phyloP scores from a whole-genome alignment of 371 early-diverging fungal species.

The Rhizopus arrhizus region DNA sequence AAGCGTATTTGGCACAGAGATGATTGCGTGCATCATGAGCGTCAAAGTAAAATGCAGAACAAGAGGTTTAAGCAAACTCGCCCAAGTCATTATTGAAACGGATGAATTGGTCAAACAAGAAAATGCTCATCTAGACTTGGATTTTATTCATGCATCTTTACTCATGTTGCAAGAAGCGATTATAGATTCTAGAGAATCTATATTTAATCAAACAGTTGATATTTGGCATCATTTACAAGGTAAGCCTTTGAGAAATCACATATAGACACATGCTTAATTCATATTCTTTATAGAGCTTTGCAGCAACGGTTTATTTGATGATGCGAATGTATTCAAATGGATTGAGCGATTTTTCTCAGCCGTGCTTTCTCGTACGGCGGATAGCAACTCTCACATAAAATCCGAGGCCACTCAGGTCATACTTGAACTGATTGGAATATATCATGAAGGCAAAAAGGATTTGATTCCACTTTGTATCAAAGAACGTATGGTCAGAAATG shows the following conservation, averaged over 20 bases:
- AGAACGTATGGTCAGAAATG: conserved; percentile 40
- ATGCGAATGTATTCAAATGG: conserved; percentile 7
- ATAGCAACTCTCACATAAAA: conserved; percentile 63
- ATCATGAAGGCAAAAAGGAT: conserved; percentile 46
- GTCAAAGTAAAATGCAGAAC: conserved; percentile 57
- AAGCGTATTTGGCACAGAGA: conserved; percentile 51
- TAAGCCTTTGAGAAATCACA: not conserved
- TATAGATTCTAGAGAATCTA: conserved; percentile 68
- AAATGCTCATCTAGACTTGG: conserved; percentile 3
- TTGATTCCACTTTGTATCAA: conserved; percentile 49
- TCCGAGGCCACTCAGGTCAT: conserved; percentile 52
- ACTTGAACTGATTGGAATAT: conserved; percentile 54
- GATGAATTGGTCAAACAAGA: not conserved
- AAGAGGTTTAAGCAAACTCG: conserved; percentile 41
- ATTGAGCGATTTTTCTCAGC: conserved; percentile 56
- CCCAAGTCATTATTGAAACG: conserved; percentile 3
- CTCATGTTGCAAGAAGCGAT: conserved; percentile 61
- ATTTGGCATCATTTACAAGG: conserved; percentile 62
- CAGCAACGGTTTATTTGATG: conserved; percentile 17
- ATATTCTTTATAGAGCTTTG: conserved; percentile 42
- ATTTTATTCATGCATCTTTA: conserved; percentile 60
- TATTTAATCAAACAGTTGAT: conserved; percentile 49
- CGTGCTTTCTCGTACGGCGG: conserved; percentile 61
- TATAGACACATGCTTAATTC: not conserved
- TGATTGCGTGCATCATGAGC: conserved; percentile 56